These are phyloP conservation scores for Hypomyces perniciosus DNA, from an alignment of 2,329 filamentous ascomycete genomes.

Conservation along the genomic window DNA sequence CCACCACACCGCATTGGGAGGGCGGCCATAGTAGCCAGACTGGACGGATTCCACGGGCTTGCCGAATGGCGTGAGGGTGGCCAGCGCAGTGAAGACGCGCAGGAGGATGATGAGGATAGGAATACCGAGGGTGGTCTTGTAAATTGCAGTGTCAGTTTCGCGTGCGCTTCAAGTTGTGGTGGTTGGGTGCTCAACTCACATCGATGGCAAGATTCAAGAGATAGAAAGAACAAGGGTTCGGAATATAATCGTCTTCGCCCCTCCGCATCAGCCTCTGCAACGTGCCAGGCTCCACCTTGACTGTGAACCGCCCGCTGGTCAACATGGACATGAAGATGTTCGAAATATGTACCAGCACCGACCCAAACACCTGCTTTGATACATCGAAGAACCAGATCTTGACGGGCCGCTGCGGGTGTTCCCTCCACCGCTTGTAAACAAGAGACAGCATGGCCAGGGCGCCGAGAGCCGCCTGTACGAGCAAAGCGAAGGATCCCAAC, in stretches of 20 bases:
- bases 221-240: conserved; percentile 97
- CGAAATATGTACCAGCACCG: conserved; percentile 80
- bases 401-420: conserved; percentile 82
- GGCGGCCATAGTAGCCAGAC: conserved; percentile 84
- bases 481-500: conserved; percentile 81
- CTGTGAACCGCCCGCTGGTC: conserved; percentile 75
- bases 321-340: conserved; percentile 97
- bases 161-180: neutral
- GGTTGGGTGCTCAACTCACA: conserved; percentile 50
- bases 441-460: conserved; percentile 75
- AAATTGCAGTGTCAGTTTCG: neutral
- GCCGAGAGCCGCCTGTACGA: conserved; percentile 85
- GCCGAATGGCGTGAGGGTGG: conserved; percentile 70
- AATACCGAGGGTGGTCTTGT: conserved; percentile 82
- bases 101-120: conserved; percentile 89
- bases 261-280: conserved; percentile 36
- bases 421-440: conserved; percentile 89
- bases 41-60: conserved; percentile 81
- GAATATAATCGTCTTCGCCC: conserved; percentile 53
- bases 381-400: conserved; percentile 99
- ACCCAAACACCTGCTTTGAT: conserved; percentile 95
- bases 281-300: conserved; percentile 46
- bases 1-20: conserved; percentile 83
- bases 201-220: conserved; percentile 91
- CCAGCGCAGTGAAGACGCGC: conserved; percentile 65